Conservation (phyloP, 768 basidiomycete species). For the Amanita rimosa region DNA sequence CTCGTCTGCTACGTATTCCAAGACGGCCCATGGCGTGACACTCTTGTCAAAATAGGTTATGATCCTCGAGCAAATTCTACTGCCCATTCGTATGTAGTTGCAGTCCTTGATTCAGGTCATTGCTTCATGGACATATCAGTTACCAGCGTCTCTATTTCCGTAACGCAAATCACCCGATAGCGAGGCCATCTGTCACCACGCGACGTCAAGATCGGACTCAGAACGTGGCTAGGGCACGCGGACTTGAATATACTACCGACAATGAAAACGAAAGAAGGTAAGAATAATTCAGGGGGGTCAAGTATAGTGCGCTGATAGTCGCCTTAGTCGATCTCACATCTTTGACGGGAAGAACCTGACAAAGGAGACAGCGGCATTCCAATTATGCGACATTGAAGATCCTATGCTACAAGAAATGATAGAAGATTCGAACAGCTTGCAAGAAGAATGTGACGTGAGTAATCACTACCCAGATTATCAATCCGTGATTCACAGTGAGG, state of each 20-base stretch:
- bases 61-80: slow-evolving; percentile 72
- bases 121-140: slow-evolving; percentile 29
- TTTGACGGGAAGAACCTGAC: slow-evolving; percentile 80
- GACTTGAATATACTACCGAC: slow-evolving; percentile 26
- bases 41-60: slow-evolving; percentile 75
- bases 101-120: background rate
- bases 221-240: slow-evolving; percentile 26
- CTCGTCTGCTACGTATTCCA: slow-evolving; percentile 80
- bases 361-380: slow-evolving; percentile 86
- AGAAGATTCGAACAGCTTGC: slow-evolving; percentile 54
- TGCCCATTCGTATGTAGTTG: slow-evolving; percentile 59
- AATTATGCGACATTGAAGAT: slow-evolving; percentile 87
- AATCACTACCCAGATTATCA: background rate
- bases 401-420: slow-evolving; percentile 78
- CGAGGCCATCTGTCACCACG: slow-evolving; percentile 63
- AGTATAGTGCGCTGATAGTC: slow-evolving; percentile 2
- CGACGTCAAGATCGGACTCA: slow-evolving; percentile 49
- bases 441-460: slow-evolving; percentile 68
- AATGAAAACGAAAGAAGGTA: slow-evolving; percentile 35
- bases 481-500: background rate
- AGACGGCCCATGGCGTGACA: slow-evolving; percentile 93
- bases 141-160: slow-evolving; percentile 91
- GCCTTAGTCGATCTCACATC: slow-evolving; percentile 58
- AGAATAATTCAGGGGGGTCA: slow-evolving; percentile 7
- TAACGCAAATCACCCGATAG: slow-evolving; percentile 73